phyloP scores from a whole-genome alignment of 345 rosid genomes.

The Eucalyptus globulus region DNA sequence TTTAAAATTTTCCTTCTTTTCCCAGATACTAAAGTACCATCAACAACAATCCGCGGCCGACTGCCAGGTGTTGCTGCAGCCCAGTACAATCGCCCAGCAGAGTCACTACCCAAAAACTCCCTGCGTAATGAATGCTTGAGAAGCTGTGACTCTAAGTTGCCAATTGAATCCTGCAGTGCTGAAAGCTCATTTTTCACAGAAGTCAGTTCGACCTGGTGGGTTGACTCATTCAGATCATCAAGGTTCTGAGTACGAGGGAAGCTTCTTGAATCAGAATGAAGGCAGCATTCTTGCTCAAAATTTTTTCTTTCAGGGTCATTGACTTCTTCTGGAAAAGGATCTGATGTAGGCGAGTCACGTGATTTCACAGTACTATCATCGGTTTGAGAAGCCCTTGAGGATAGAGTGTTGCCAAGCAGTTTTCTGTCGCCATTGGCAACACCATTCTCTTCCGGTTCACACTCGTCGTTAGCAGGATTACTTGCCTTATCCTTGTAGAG shows the following conservation, averaged over 20 bases:
- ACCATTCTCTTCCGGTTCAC: conserved; percentile 9
- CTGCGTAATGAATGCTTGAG: conserved; percentile 50
- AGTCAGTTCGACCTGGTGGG: conserved; percentile 40
- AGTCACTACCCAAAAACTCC: conserved; percentile 86
- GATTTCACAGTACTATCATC: conserved; percentile 13
- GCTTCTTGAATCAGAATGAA: neutral
- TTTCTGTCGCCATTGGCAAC: conserved; percentile 10
- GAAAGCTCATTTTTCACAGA: conserved; percentile 41
- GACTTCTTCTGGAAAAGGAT: conserved; percentile 16
- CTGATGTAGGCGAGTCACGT: conserved; percentile 15
- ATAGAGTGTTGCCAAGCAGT: neutral
- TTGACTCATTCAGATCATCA: conserved; percentile 33
- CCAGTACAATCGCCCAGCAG: conserved; percentile 79
- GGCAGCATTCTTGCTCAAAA: conserved; percentile 13
- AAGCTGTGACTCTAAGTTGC: conserved; percentile 47
- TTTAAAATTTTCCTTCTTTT: conserved; percentile 6
- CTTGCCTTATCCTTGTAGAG: neutral
- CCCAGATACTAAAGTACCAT: conserved; percentile 48
- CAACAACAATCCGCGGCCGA: conserved; percentile 52
- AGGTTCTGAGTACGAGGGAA: neutral
- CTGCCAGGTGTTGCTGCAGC: conserved; percentile 42
- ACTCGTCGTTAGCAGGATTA: neutral
- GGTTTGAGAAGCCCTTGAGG: neutral
- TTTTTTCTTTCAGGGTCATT: conserved; percentile 17
- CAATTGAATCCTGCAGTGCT: conserved; percentile 46